Evolutionary conservation across 441 rosid species (phyloP).

Genomic region (Pelargonium fulgidum): DNA sequence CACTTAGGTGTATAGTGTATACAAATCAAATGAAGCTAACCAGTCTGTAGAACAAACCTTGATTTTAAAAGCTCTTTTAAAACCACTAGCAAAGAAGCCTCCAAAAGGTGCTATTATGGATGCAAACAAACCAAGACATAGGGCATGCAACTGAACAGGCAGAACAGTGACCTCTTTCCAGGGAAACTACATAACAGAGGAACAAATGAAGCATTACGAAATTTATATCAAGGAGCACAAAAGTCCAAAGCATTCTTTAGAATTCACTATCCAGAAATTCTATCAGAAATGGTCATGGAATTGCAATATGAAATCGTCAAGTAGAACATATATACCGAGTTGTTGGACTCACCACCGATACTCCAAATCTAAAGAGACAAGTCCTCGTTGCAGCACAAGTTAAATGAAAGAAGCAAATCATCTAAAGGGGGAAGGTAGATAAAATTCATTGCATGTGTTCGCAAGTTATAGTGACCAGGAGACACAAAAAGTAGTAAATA

Average conservation of each 20-base stretch:
- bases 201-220: not conserved
- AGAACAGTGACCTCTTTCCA: slow-evolving; percentile 63
- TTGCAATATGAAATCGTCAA: not conserved
- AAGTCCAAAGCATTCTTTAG: not conserved
- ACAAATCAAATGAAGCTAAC: not conserved
- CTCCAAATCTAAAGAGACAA: no score
- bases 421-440: no score
- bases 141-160: slow-evolving; percentile 90
- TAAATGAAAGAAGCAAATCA: no score
- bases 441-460: no score
- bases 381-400: no score
- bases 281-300: not conserved
- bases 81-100: slow-evolving; percentile 93
- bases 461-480: no score
- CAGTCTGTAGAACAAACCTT: slow-evolving; percentile 39
- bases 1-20: not conserved
- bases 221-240: not conserved
- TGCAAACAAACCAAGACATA: slow-evolving; percentile 79
- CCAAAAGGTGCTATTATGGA: slow-evolving; percentile 96
- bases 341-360: no score
- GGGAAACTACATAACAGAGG: slow-evolving; percentile 44
- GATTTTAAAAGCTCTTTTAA: slow-evolving; percentile 84
- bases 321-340: no score
- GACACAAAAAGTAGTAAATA: no score
- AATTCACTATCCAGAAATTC: not conserved